phyloP scores from a whole-genome alignment of 768 basidiomycete species.

The Pulveroboletus frians region DNA sequence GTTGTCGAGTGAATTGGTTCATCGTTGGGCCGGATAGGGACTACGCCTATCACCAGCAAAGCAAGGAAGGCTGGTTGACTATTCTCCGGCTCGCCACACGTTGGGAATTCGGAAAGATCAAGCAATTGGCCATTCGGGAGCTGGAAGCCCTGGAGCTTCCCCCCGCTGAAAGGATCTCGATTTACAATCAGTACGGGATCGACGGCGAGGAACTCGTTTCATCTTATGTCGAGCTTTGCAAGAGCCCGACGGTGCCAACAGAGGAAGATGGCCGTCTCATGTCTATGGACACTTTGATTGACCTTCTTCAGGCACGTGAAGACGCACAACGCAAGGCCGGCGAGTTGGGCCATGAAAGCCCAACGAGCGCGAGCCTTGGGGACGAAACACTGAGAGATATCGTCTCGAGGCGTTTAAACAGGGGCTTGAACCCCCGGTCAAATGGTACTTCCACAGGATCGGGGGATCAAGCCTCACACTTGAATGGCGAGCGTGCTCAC shows the following conservation, averaged over 20 bases:
- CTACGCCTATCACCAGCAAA: constrained; percentile 49
- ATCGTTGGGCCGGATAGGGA: constrained; percentile 32
- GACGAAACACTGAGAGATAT: constrained; percentile 29
- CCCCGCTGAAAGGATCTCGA: constrained; percentile 48
- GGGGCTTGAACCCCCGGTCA: constrained; percentile 12
- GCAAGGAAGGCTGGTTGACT: constrained; percentile 45
- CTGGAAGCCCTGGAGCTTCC: constrained; percentile 44
- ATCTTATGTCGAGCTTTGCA: constrained; percentile 49
- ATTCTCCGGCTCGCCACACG: constrained; percentile 51
- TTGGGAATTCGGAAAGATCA: constrained; percentile 55
- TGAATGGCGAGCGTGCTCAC: constrained; percentile 2
- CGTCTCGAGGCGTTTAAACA: constrained; percentile 30
- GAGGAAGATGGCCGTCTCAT: constrained; percentile 51
- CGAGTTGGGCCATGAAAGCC: constrained; percentile 25
- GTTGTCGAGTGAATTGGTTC: not conserved
- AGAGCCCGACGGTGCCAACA: constrained; percentile 45
- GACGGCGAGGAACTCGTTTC: constrained; percentile 47
- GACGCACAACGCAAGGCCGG: constrained; percentile 35
- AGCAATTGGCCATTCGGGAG: constrained; percentile 48
- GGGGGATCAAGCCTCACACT: constrained; percentile 14
- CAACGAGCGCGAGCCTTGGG: constrained; percentile 30
- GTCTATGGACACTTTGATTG: constrained; percentile 50
- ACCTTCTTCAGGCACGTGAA: constrained; percentile 53
- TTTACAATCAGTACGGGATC: constrained; percentile 52
- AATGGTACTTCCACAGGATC: constrained; percentile 14